Base-by-base conservation (phyloP, 2,329 filamentous ascomycete genomes). In the Didymella keratinophila region DNA sequence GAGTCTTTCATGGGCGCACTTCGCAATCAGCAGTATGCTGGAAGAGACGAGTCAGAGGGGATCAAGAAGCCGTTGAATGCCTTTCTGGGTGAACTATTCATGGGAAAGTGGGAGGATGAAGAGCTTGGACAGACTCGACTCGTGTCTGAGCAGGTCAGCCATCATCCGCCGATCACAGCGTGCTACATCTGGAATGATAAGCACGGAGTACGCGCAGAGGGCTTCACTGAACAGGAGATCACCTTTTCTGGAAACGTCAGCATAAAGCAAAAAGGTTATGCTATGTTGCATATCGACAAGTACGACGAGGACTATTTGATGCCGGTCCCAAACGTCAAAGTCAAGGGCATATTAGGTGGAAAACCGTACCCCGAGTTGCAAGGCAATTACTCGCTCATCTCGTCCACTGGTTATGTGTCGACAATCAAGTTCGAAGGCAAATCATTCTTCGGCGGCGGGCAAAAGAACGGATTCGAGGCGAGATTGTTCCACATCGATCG, bases 51-150 rank as follows among this genome's bases (percentile, higher is more conserved):
- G 32, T 69, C 65, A 23, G 76, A 80, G 14, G 80, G 79, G 4
- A 76, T 80, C 1, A 83, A 82, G 71, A 84, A 84, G 62, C 81
- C 82, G 0, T 66, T 84, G 46, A 83, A 83, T 60, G 79, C 81
- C 1, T 83, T 83, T 51, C 70, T 83, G 1, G 81, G 81, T 0
- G 81, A 83, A 54, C 52, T 83, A 0, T 83, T 83, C 61, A 55
- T 82, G 3, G 80, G 72, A 14, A 63, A 52, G 16, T 76, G 67
- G 66, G 58, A 69, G 8, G 64, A 67, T 28, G 65, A 66, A n/a
- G 72, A 75, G 37, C 65, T 73, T 21, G 77, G 78, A 18, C 73
- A 77, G 51, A 81, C 78, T 2, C 73, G 68, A 36, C 62, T 81
- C 9, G 71, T 81, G 1, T 73, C 75, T 14, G 79, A 82, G 65